A percentile compares a stretch with the other conserved stretches of the same genome.
phyloP scores from a whole-genome alignment of 2,329 filamentous ascomycete genomes.

The Fusarium nisikadoi region DNA sequence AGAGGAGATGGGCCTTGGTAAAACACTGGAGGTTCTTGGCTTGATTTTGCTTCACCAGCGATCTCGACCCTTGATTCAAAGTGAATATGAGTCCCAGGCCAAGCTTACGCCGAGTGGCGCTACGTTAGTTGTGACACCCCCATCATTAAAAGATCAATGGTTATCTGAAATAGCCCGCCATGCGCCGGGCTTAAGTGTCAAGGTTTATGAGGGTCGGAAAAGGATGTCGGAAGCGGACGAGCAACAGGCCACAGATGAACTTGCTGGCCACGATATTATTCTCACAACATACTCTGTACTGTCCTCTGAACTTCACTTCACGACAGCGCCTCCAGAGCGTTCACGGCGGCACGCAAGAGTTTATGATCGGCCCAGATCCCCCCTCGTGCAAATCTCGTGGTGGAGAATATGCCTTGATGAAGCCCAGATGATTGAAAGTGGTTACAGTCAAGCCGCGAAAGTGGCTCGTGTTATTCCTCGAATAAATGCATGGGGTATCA shows the following conservation, averaged over 20 bases:
- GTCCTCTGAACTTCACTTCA: slow-evolving; percentile 82
- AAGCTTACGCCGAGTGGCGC: slow-evolving; percentile 62
- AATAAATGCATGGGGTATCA: slow-evolving; percentile 90
- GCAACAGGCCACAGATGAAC: slow-evolving; percentile 53
- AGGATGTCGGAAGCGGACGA: slow-evolving; percentile 50
- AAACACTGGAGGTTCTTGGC: slow-evolving; percentile 80
- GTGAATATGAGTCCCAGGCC: slow-evolving; percentile 39
- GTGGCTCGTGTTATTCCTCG: slow-evolving; percentile 85
- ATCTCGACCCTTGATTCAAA: slow-evolving; percentile 50
- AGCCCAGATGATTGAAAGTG: slow-evolving; percentile 93
- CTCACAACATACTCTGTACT: slow-evolving; percentile 76
- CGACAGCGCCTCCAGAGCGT: slow-evolving; percentile 75
- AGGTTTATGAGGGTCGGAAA: slow-evolving; percentile 65
- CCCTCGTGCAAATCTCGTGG: slow-evolving; percentile 84
- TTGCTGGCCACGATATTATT: slow-evolving; percentile 67
- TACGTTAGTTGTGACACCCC: slow-evolving; percentile 71
- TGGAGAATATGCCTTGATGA: slow-evolving; percentile 85
- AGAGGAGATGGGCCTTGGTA: slow-evolving; percentile 87
- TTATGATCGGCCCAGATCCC: slow-evolving; percentile 75
- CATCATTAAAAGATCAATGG: slow-evolving; percentile 70
- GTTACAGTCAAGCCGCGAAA: slow-evolving; percentile 82
- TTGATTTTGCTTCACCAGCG: slow-evolving; percentile 71
- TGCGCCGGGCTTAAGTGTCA: slow-evolving; percentile 66
- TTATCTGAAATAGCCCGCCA: slow-evolving; percentile 67
- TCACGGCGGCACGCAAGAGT: slow-evolving; percentile 71